phyloP scores from a whole-genome alignment of 2,329 filamentous ascomycete species.

The Periglandula ipomoeae region DNA sequence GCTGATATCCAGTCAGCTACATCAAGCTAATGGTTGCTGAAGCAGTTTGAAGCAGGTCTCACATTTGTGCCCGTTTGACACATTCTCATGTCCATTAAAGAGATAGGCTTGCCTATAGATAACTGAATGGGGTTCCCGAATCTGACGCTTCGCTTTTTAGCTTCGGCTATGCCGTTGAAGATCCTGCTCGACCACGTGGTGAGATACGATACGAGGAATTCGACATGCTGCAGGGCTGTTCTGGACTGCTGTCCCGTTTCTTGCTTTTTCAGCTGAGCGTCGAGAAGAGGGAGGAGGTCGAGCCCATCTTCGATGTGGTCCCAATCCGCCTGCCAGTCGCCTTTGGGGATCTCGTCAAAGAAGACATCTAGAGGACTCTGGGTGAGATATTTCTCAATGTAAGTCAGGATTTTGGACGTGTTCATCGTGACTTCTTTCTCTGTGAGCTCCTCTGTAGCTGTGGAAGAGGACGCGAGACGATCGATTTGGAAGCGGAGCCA shows the following conservation, averaged over 20 bases:
- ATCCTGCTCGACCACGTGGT: constrained; percentile 48
- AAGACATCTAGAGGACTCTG: constrained; percentile 57
- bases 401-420: constrained; percentile 61
- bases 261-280: constrained; percentile 37
- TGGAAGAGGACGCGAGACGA: constrained; percentile 53
- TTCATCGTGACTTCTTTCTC: constrained; percentile 74
- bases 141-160: constrained; percentile 58
- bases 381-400: constrained; percentile 63
- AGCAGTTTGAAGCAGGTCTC: constrained; percentile 12
- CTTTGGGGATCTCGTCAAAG: constrained; percentile 40
- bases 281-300: constrained; percentile 38
- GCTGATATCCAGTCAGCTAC: constrained; percentile 16
- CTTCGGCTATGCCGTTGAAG: constrained; percentile 60
- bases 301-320: constrained; percentile 33
- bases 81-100: constrained; percentile 51
- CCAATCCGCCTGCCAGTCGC: constrained; percentile 41
- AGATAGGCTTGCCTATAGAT: constrained; percentile 33
- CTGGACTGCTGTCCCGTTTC: constrained; percentile 36
- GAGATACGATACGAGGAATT: constrained; percentile 53
- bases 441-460: constrained; percentile 59
- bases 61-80: constrained; percentile 25
- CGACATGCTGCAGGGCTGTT: constrained; percentile 49
- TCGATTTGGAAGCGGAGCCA: constrained; percentile 85
- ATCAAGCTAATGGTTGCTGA: not conserved
- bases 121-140: constrained; percentile 49